phyloP scores from a whole-genome alignment of 805 yeast species.

The Torulaspora franciscae region DNA sequence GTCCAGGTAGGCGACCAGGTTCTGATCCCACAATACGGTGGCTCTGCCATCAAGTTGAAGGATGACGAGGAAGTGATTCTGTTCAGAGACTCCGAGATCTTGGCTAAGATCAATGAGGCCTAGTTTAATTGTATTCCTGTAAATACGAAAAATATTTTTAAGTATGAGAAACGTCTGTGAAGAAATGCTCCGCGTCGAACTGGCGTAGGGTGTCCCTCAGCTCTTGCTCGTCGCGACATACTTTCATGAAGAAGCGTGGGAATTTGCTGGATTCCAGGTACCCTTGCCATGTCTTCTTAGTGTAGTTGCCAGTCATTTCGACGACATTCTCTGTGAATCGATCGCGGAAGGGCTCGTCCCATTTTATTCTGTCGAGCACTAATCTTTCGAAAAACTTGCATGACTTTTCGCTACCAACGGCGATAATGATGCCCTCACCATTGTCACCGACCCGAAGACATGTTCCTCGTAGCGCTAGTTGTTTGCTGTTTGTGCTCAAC shows the following conservation, averaged over 20 bases:
- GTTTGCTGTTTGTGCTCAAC: slow-evolving; percentile 75
- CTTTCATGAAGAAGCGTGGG: slow-evolving; percentile 63
- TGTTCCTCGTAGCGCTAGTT: slow-evolving; percentile 61
- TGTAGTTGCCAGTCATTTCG: slow-evolving; percentile 43
- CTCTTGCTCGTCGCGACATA: slow-evolving; percentile 47
- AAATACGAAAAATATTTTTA: slow-evolving; percentile 12
- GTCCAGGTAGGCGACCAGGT: slow-evolving; percentile 92
- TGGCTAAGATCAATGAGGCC: slow-evolving; percentile 74
- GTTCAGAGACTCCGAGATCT: slow-evolving; percentile 90
- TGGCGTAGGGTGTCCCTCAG: slow-evolving; percentile 45
- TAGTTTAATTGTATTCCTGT: slow-evolving; percentile 10
- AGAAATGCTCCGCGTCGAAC: slow-evolving; percentile 47
- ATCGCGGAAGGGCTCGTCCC: slow-evolving; percentile 53
- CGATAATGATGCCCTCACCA: slow-evolving; percentile 55
- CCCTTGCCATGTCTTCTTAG: slow-evolving; percentile 68
- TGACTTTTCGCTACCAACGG: slow-evolving; percentile 67
- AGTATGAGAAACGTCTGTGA: slow-evolving; percentile 6
- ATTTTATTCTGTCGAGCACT: slow-evolving; percentile 56
- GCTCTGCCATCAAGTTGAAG: slow-evolving; percentile 80
- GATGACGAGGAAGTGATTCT: slow-evolving; percentile 71
- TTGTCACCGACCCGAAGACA: slow-evolving; percentile 42
- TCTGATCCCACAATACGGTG: slow-evolving; percentile 91
- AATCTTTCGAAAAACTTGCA: slow-evolving; percentile 60
- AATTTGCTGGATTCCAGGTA: slow-evolving; percentile 50
- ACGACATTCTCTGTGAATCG: slow-evolving; percentile 26